Evolutionary conservation across 331 rosid genomes (phyloP).

Genomic region (Malus hybrid): DNA sequence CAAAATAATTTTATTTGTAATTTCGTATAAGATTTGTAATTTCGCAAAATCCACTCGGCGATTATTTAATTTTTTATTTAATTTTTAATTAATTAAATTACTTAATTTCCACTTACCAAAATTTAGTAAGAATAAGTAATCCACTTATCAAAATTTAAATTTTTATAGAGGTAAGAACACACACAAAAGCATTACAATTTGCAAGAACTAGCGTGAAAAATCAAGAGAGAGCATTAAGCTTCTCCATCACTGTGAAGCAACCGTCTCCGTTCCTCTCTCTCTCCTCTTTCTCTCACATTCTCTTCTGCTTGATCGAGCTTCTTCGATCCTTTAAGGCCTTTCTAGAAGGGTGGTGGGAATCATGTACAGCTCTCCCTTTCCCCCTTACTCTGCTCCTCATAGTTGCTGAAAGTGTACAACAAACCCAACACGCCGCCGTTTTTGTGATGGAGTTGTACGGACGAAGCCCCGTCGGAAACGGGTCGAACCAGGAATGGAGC

Average conservation of each 20-base stretch:
- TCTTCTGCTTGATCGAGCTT: constrained; percentile 17
- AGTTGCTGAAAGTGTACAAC: constrained; percentile 3
- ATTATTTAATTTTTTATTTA: too few relatives aligned
- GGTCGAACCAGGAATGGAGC: constrained; percentile 66
- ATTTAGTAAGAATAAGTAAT: too few relatives aligned
- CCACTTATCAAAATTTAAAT: too few relatives aligned
- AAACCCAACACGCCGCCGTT: background rate
- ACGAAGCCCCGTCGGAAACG: constrained; percentile 51
- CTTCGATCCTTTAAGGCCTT: constrained; percentile 20
- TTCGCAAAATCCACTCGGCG: too few relatives aligned
- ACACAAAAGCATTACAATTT: too few relatives aligned
- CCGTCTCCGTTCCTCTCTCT: constrained; percentile 14
- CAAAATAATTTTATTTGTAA: too few relatives aligned
- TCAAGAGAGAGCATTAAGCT: constrained; percentile 11
- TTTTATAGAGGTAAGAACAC: too few relatives aligned
- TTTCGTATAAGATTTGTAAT: too few relatives aligned
- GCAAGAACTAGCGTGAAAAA: too few relatives aligned
- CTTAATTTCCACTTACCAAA: too few relatives aligned
- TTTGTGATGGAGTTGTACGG: constrained; percentile 61
- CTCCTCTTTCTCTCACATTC: constrained; percentile 1
- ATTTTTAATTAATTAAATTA: too few relatives aligned
- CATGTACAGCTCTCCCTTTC: background rate
- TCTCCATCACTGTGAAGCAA: constrained; percentile 27
- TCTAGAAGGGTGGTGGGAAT: constrained; percentile 13
- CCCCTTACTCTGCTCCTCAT: background rate